Conservation (phyloP, 345 rosid species). For the Eucalyptus cladocalyx region DNA sequence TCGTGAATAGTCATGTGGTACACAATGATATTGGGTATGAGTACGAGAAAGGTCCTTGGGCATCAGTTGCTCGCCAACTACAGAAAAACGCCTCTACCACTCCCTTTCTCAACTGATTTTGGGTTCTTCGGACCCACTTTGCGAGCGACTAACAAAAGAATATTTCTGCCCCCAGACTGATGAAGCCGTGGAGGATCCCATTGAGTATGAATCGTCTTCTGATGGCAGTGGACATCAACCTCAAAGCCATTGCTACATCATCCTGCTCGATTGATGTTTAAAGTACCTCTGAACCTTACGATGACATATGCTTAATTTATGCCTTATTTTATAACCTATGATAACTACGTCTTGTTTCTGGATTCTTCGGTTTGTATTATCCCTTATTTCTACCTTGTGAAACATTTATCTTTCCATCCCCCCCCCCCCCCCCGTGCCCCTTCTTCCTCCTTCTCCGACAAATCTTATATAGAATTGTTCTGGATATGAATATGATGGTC, state of each 20-base stretch:
- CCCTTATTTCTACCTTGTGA: background rate
- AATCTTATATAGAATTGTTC: background rate
- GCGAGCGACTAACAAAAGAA: background rate
- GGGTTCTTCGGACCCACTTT: background rate
- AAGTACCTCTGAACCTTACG: background rate
- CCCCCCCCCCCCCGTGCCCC: too few species aligned
- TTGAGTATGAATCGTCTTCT: background rate
- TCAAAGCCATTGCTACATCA: background rate
- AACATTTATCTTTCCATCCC: background rate
- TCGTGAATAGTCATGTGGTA: too few species aligned
- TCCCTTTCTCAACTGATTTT: background rate
- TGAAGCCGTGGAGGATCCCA: background rate
- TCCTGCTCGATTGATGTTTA: background rate
- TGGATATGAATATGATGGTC: background rate
- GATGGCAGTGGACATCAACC: background rate
- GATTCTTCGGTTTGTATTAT: background rate
- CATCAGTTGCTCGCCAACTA: background rate
- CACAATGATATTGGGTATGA: too few species aligned
- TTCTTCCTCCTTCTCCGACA: background rate
- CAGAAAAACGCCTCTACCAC: background rate
- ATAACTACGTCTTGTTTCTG: background rate
- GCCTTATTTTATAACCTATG: background rate
- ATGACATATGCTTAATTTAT: background rate
- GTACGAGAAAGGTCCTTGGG: background rate
- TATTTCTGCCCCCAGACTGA: background rate